These are phyloP conservation scores for Solanum lignicaule DNA, from an alignment of 257 asterid species.

Conservation along the genomic window DNA sequence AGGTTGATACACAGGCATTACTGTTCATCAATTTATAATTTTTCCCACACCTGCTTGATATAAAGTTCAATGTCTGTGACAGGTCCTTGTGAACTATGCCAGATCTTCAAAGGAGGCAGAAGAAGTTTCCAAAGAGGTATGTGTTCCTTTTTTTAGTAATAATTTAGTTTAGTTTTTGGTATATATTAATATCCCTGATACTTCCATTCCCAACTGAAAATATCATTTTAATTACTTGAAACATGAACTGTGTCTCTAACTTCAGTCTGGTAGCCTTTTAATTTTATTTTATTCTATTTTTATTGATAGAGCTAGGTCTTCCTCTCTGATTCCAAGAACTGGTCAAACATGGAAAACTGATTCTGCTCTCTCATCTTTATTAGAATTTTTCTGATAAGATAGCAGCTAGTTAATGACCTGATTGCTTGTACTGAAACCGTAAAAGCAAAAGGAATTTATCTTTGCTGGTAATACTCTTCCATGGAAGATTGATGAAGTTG, in stretches of 20 bases:
- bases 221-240: neutral
- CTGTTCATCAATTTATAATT: neutral
- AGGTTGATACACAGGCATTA: neutral
- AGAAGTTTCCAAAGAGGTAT: conserved; percentile 61
- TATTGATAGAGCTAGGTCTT: neutral
- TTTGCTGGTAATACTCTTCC: neutral
- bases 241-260: neutral
- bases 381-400: neutral
- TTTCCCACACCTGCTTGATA: neutral
- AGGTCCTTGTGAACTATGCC: conserved; percentile 97
- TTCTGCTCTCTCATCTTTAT: neutral
- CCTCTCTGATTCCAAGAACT: neutral
- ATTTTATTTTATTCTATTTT: neutral
- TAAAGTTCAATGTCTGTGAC: neutral
- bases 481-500: neutral
- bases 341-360: neutral
- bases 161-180: neutral
- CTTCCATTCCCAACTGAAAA: neutral
- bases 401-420: neutral
- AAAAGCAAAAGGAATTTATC: neutral
- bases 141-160: neutral
- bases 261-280: neutral
- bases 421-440: neutral
- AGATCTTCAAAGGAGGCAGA: conserved; percentile 98
- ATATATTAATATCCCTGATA: neutral